Conservation (phyloP, 2,329 filamentous ascomycete species). For the Colletotrichum chlorophyti region DNA sequence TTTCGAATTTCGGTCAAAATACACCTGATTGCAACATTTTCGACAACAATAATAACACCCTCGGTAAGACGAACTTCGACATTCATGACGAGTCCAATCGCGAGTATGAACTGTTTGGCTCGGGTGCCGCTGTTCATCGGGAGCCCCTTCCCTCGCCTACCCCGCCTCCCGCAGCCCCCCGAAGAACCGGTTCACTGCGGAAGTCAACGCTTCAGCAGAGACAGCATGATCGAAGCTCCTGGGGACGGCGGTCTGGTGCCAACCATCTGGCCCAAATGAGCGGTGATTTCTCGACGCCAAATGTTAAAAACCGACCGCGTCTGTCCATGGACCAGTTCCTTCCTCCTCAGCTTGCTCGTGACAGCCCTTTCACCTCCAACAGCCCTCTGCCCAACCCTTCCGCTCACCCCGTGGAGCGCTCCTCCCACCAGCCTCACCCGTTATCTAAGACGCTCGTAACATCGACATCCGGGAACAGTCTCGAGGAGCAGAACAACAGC, state of each 20-base stretch:
- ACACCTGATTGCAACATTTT: constrained; percentile 77
- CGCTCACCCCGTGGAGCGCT: constrained; percentile 54
- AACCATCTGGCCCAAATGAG: constrained; percentile 59
- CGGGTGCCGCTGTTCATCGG: constrained; percentile 38
- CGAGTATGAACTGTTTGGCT: constrained; percentile 61
- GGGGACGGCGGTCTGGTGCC: constrained; percentile 65
- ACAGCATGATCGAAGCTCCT: constrained; percentile 71
- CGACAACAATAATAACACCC: constrained; percentile 59
- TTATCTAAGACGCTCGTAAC: constrained; percentile 86
- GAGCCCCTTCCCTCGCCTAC: constrained; percentile 53
- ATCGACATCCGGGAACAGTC: constrained; percentile 82
- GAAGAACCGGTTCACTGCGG: constrained; percentile 78
- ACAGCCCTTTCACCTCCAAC: constrained; percentile 68
- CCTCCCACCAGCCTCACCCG: constrained; percentile 72
- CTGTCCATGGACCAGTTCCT: constrained; percentile 82
- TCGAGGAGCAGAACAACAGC: constrained; percentile 67
- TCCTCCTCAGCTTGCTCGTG: constrained; percentile 64
- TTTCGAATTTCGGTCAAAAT: constrained; percentile 61
- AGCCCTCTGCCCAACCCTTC: constrained; percentile 60
- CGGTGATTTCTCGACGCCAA: constrained; percentile 62
- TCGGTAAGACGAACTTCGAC: constrained; percentile 51
- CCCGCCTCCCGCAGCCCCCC: constrained; percentile 62
- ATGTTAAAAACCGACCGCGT: constrained; percentile 69
- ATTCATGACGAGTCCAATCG: constrained; percentile 47
- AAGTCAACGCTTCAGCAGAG: constrained; percentile 90